These are phyloP conservation scores for Sporothrix sp. DNA, from an alignment of 2,329 filamentous ascomycete genomes.

Conservation along the genomic window DNA sequence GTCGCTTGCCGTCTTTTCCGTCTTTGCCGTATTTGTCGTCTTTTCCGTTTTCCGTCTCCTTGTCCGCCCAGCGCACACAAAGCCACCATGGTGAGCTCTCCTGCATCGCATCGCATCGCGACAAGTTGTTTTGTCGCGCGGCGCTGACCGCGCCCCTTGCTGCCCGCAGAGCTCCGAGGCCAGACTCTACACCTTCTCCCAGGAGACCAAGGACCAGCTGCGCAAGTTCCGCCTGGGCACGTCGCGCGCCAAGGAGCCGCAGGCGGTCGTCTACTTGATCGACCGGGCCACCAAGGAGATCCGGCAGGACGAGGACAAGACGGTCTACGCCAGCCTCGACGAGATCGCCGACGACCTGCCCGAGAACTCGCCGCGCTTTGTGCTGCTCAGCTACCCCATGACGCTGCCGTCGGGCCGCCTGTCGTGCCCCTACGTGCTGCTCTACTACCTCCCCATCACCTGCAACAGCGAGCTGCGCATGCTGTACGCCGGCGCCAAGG, in stretches of 20 bases:
- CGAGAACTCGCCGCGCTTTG: slow-evolving; percentile 80
- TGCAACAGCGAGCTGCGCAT: slow-evolving; percentile 82
- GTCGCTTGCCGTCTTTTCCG: too few species aligned
- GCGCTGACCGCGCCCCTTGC: too few species aligned
- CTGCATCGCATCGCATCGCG: too few species aligned
- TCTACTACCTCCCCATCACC: slow-evolving; percentile 90
- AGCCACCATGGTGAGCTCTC: too few species aligned
- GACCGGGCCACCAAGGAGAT: slow-evolving; percentile 87
- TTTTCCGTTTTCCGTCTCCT: too few species aligned
- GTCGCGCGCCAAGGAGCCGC: slow-evolving; percentile 73
- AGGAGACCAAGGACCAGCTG: slow-evolving; percentile 78
- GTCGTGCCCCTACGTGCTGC: slow-evolving; percentile 83
- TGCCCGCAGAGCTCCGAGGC: slow-evolving; percentile 59
- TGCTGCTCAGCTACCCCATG: slow-evolving; percentile 83
- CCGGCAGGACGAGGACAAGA: slow-evolving; percentile 65
- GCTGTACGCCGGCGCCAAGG: slow-evolving; percentile 93
- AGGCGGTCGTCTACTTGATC: slow-evolving; percentile 90
- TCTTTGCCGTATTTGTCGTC: too few species aligned
- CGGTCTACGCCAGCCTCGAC: slow-evolving; percentile 69
- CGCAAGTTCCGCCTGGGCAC: slow-evolving; percentile 92
- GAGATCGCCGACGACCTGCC: slow-evolving; percentile 83
- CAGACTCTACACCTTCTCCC: slow-evolving; percentile 84
- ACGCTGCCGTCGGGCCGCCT: slow-evolving; percentile 73
- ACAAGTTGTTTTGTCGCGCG: too few species aligned
- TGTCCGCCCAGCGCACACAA: too few species aligned